phyloP scores from a whole-genome alignment of 75 land plant genomes.

The Pinus tabuliformis region DNA sequence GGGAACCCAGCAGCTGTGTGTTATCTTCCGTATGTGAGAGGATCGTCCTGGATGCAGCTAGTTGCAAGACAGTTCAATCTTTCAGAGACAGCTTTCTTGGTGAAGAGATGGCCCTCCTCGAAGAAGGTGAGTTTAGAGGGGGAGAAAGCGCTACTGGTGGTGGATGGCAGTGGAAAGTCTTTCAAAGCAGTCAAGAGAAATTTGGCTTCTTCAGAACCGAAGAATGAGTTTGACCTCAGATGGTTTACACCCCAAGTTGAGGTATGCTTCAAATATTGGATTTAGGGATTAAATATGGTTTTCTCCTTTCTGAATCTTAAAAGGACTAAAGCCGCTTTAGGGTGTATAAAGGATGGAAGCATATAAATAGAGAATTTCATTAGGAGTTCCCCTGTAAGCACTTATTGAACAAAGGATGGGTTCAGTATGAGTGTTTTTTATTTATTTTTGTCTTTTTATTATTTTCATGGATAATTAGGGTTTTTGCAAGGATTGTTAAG shows the following conservation, averaged over 20 bases:
- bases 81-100: slow-evolving; percentile 45
- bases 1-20: slow-evolving; percentile 55
- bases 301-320: too few relatives aligned
- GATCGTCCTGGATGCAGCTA: slow-evolving; percentile 36
- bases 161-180: not conserved
- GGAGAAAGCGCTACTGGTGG: not conserved
- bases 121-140: not conserved
- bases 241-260: slow-evolving; percentile 50
- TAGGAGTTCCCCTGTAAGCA: too few relatives aligned
- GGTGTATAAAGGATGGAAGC: too few relatives aligned
- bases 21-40: slow-evolving; percentile 27
- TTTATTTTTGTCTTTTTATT: too few relatives aligned
- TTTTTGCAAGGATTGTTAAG: too few relatives aligned
- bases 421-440: too few relatives aligned
- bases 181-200: slow-evolving; percentile 14
- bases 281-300: too few relatives aligned
- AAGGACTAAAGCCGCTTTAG: too few relatives aligned
- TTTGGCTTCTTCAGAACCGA: not conserved
- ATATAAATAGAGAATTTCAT: too few relatives aligned
- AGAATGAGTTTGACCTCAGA: slow-evolving; percentile 35
- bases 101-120: slow-evolving; percentile 15
- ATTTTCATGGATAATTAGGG: too few relatives aligned
- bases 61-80: slow-evolving; percentile 49
- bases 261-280: slow-evolving; percentile 15
- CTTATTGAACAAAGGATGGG: too few relatives aligned